Base-by-base conservation (phyloP, 768 basidiomycete genomes). In the Tubosaeta sp. region DNA sequence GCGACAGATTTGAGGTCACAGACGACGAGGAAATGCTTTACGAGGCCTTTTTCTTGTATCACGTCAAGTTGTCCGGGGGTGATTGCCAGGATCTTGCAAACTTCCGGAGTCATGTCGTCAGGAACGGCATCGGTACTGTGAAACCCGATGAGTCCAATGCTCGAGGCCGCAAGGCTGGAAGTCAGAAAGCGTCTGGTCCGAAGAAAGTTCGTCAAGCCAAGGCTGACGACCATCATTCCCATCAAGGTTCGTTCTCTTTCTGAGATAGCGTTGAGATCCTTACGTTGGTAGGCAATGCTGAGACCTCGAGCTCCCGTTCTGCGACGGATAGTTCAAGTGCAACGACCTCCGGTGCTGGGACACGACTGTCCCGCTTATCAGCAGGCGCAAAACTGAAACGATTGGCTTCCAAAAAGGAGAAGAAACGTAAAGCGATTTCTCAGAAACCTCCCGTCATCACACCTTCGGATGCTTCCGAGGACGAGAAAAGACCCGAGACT, bases 391-490 rank as follows among this genome's bases (percentile, higher is more conserved):
- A 49, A 24, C 34, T 40, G 16, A 39, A 45, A 36, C 45, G 38
- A 21, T 44, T 42, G 9, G 18, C 19, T 3, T 45, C 30, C 18
- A 38, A 52, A 36, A 53, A 27, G 39, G 40, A 32, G 10, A 59
- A 46, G 51, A 66, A 65, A 46, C 65, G 58, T 35, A 65, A 62
- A 52, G 48, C 56, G 30, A 49, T 42, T 34, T 56, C 58, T 44
- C 64, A 67, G 56, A 53, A 60, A 16, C 52, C 60, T 19, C 24
- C 54, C 0, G 36, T 51, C 14, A 46, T 58, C 22, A 36, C 60
- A 29, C 50, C 56, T 19, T 57, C 65, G 21, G 57, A 60, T 53
- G 48, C 38, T n/a, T 60, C 57, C n/a, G 62, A 52, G 41, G 57
- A 64, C n/a, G 64, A 61, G 36, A 46, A 48, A 25, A 39, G n/a